phyloP scores from a whole-genome alignment of 2,329 filamentous ascomycete genomes.

The Fusarium sp. region DNA sequence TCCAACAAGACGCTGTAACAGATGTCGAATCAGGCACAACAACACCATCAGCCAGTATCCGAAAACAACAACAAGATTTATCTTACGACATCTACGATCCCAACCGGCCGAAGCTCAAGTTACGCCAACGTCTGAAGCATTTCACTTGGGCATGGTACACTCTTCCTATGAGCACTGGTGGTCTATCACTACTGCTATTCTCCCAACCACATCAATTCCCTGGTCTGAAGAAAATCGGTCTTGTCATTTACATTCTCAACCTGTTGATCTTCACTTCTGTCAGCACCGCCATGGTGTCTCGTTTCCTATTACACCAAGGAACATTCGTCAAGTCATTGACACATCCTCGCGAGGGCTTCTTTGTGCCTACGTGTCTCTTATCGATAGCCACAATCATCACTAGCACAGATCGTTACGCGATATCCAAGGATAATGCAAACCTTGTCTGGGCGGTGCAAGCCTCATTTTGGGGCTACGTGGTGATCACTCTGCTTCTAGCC shows the following conservation, averaged over 20 bases:
- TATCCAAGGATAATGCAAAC: constrained; percentile 64
- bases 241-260: constrained; percentile 75
- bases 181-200: constrained; percentile 73
- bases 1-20: neutral
- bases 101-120: constrained; percentile 49
- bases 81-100: constrained; percentile 31
- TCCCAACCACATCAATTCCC: constrained; percentile 72
- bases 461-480: constrained; percentile 77
- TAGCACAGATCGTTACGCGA: constrained; percentile 72
- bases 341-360: constrained; percentile 75
- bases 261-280: constrained; percentile 71
- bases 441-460: constrained; percentile 70
- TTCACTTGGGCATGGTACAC: constrained; percentile 83
- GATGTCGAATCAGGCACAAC: constrained; percentile 22
- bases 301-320: constrained; percentile 70
- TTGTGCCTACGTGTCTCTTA: constrained; percentile 78
- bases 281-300: constrained; percentile 62
- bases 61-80: neutral
- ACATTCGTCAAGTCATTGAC: constrained; percentile 66
- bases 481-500: constrained; percentile 67
- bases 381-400: constrained; percentile 75
- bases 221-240: constrained; percentile 72
- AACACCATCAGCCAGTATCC: constrained; percentile 13
- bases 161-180: constrained; percentile 79
- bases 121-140: constrained; percentile 63